phyloP scores from a whole-genome alignment of 164 flowering plant species.

The Piper longum region DNA sequence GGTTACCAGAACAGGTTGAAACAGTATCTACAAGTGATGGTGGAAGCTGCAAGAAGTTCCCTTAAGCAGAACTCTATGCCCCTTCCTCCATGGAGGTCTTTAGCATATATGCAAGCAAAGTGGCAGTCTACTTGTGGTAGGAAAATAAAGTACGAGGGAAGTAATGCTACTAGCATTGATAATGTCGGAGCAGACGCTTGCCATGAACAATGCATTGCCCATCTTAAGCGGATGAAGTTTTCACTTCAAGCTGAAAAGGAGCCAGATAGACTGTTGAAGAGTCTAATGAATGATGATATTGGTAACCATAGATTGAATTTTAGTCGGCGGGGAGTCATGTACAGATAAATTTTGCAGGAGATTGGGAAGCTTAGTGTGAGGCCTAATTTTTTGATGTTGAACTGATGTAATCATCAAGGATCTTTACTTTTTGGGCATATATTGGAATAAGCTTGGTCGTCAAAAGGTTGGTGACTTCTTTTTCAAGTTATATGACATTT shows the following conservation, averaged over 20 bases:
- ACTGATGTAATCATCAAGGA: no score
- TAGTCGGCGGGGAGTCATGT: constrained; percentile 35
- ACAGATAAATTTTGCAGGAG: constrained; percentile 15
- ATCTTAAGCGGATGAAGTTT: constrained; percentile 44
- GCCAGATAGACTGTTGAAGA: constrained; percentile 39
- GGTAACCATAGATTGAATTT: constrained; percentile 1
- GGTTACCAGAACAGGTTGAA: constrained; percentile 51
- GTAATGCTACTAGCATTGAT: background rate
- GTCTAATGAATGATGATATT: constrained; percentile 20
- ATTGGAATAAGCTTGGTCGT: no score
- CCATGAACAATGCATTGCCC: constrained; percentile 54
- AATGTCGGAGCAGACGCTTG: constrained; percentile 5
- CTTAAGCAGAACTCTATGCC: constrained; percentile 93
- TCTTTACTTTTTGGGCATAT: no score
- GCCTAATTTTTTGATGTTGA: no score
- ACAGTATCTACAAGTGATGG: constrained; percentile 72
- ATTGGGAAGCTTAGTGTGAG: no score
- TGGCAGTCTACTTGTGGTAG: constrained; percentile 71
- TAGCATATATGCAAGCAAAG: constrained; percentile 75
- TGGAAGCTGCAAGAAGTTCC: constrained; percentile 73
- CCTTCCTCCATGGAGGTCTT: constrained; percentile 92
- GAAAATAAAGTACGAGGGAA: constrained; percentile 17
- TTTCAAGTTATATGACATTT: no score
- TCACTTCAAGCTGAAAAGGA: constrained; percentile 45
- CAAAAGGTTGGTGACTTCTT: no score